phyloP scores from a whole-genome alignment of 2,329 filamentous ascomycete species.

The Nigrospora sphaerica region DNA sequence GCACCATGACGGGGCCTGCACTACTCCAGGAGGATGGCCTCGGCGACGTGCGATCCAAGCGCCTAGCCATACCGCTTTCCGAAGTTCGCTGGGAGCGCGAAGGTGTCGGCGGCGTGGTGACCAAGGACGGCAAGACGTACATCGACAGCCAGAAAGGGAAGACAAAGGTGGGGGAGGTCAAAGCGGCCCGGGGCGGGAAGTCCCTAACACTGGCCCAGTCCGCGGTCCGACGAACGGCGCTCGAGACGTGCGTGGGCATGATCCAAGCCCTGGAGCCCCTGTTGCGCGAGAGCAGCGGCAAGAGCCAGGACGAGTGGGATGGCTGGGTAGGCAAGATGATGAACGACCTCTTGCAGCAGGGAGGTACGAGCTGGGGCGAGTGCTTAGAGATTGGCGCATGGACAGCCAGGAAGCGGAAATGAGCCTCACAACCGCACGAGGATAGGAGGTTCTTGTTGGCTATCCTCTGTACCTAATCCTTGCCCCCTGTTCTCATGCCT shows the following conservation, averaged over 20 bases:
- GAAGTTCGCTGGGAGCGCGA: conserved; percentile 85
- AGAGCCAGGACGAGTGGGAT: conserved; percentile 89
- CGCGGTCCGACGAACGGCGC: conserved; percentile 70
- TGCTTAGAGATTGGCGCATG: conserved; percentile 84
- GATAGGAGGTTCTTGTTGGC: too few species aligned
- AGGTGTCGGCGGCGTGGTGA: conserved; percentile 55
- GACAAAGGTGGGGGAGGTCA: conserved; percentile 29
- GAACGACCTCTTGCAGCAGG: conserved; percentile 71
- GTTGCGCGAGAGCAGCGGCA: conserved; percentile 73
- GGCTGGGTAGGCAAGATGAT: conserved; percentile 85
- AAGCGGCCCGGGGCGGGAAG: conserved; percentile 32
- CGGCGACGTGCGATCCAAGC: conserved; percentile 61
- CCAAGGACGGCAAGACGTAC: conserved; percentile 53
- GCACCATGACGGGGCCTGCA: conserved; percentile 67
- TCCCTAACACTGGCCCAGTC: conserved; percentile 61
- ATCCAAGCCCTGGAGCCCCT: conserved; percentile 81
- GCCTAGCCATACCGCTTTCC: conserved; percentile 79
- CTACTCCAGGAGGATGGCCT: conserved; percentile 76
- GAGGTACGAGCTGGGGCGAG: conserved; percentile 74
- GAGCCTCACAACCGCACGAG: neutral
- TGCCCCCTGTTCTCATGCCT: too few species aligned
- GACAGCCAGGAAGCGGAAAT: conserved; percentile 67
- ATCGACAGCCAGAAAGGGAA: conserved; percentile 44
- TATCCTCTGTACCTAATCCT: too few species aligned
- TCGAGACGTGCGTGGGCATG: conserved; percentile 73